Percentiles rank a stretch among this genome's conserved stretches.
phyloP scores from a whole-genome alignment of 257 asterid species.

The Voacanga thouarsii region DNA sequence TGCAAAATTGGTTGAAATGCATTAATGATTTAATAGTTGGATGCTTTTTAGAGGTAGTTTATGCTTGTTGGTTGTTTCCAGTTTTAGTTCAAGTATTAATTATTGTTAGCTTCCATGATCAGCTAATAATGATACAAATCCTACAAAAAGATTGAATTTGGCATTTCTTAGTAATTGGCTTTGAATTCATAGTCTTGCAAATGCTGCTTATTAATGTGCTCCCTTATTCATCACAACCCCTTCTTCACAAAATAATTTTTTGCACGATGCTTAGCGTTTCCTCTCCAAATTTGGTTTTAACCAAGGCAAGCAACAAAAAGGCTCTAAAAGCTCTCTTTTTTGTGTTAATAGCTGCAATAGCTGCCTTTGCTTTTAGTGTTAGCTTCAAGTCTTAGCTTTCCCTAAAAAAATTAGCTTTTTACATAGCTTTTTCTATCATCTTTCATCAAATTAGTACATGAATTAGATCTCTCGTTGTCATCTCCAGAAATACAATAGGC shows the following conservation, averaged over 20 bases:
- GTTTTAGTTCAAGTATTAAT: neutral
- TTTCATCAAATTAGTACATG: too few relatives aligned
- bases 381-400: too few relatives aligned
- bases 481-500: too few relatives aligned
- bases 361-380: too few relatives aligned
- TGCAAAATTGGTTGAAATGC: neutral
- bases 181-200: neutral
- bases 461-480: too few relatives aligned
- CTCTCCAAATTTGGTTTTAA: constrained; percentile 37
- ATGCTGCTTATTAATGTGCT: neutral
- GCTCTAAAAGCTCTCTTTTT: too few relatives aligned
- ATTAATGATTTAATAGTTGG: neutral
- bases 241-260: constrained; percentile 1
- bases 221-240: neutral
- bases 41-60: neutral
- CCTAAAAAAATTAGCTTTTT: too few relatives aligned
- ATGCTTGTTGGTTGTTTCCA: neutral
- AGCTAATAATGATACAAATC: neutral
- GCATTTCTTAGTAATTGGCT: neutral
- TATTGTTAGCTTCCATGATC: neutral
- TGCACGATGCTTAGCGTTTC: constrained; percentile 48
- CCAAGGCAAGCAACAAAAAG: too few relatives aligned
- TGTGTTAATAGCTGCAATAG: too few relatives aligned
- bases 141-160: neutral
- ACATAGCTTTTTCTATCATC: too few relatives aligned